Base-by-base conservation (phyloP, 495 filamentous ascomycete species). In the Penicillium silybi region DNA sequence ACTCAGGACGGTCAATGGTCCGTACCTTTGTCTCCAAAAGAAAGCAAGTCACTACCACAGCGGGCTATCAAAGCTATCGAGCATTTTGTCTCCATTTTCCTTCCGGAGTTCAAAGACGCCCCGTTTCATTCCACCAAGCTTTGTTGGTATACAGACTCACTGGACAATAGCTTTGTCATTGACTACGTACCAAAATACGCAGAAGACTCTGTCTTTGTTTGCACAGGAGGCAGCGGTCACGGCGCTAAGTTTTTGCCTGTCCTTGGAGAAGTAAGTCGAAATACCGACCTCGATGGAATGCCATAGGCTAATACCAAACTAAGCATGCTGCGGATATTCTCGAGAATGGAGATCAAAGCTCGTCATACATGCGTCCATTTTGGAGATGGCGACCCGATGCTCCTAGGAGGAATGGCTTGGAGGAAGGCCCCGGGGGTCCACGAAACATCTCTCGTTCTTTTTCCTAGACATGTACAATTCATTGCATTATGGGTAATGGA, bases 61-160 rank as follows among this genome's bases (percentile, higher is more conserved):
- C 34, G 41, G 13, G 52, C 57, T 6, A 20, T 50, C 4, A 42
- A 48, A 32, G 26, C 50, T 0, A 43, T 58, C n/a, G 50, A 42
- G 22, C 52, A 56, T 20, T 59, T 59, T 35, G 57, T 59, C 0
- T 52, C 52, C 3, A 50, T 53, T 10, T 59, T 59, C 34, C 22
- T 56, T 15, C 57, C 57, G 0, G 57, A 59, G 18, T 59, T 59
- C 19, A 18, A 43, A 2, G 29, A 22, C 23, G 41, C 44, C 7
- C 57, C 57, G 13, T 59, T 59, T 34, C 48, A 46, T 41, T 59
- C 57, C 16, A 56, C 57, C 10, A 59, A 62, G 23, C 48, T 62
- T 0, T 62, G 59, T 44, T 62, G 59, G 59, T 62, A 62, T 34
- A 62, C 59, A 1, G 59, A 62, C 27, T 58, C 54, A 7, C 27